Conservation (phyloP, 495 filamentous ascomycete species). For the Talaromyces adpressus region DNA sequence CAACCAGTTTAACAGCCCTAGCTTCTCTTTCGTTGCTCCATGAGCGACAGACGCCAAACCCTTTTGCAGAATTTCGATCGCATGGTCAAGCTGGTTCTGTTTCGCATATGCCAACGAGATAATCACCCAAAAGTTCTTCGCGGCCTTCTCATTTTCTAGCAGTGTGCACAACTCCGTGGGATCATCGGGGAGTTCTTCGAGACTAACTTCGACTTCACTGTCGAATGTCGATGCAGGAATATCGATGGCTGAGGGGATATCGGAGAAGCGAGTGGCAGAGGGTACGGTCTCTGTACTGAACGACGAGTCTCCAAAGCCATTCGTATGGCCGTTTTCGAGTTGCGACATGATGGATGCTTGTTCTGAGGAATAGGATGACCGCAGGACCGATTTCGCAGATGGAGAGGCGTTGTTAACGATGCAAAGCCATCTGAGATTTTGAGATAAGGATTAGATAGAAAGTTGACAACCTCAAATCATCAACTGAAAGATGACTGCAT, state of each 20-base stretch:
- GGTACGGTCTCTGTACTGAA: slow-evolving; percentile 15
- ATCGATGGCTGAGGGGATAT: slow-evolving; percentile 83
- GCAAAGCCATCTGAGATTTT: not conserved
- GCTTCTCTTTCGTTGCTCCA: slow-evolving; percentile 71
- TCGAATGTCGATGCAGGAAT: slow-evolving; percentile 77
- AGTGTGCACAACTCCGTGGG: slow-evolving; percentile 92
- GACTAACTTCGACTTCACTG: slow-evolving; percentile 87
- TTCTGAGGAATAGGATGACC: not conserved
- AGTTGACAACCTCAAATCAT: not conserved
- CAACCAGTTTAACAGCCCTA: slow-evolving; percentile 73
- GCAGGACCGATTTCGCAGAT: not conserved
- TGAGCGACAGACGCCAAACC: slow-evolving; percentile 67
- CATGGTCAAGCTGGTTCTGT: slow-evolving; percentile 84
- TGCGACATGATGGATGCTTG: slow-evolving; percentile 40
- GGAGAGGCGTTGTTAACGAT: not conserved
- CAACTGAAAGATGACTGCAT: not conserved
- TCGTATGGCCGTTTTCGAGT: slow-evolving; percentile 45
- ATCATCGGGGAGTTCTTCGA: slow-evolving; percentile 85
- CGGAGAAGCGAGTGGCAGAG: slow-evolving; percentile 61
- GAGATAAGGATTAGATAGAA: not conserved
- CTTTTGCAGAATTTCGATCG: slow-evolving; percentile 86
- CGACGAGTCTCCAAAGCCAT: slow-evolving; percentile 37
- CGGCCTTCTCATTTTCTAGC: slow-evolving; percentile 84
- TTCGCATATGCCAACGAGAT: slow-evolving; percentile 97
- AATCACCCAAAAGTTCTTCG: slow-evolving; percentile 88